Evolutionary conservation across 148 eudicot species (phyloP).

Genomic region (Rheum nobile): DNA sequence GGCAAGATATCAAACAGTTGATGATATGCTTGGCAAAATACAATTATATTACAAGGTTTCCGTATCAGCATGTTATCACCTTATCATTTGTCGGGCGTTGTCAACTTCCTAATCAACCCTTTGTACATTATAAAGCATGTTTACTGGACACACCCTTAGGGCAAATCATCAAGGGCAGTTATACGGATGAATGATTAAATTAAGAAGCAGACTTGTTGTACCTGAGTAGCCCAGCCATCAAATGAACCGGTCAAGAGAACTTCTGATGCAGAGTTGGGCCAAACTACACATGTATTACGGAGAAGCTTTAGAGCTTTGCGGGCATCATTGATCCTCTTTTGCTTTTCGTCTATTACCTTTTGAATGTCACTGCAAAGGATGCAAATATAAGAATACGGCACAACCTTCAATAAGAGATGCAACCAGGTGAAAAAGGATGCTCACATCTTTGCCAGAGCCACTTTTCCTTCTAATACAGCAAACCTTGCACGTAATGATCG

Average conservation of each 20-base stretch:
- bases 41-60: background rate
- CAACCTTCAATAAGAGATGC: background rate
- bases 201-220: conserved; percentile 7
- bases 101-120: background rate
- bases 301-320: conserved; percentile 54
- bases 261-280: conserved; percentile 86
- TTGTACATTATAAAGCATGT: background rate
- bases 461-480: conserved; percentile 76
- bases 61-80: too few relatives aligned
- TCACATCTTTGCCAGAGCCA: conserved; percentile 64
- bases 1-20: too few relatives aligned
- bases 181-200: background rate
- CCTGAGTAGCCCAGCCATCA: conserved; percentile 97
- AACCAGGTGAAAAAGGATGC: background rate
- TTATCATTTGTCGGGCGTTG: background rate
- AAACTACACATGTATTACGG: conserved; percentile 44
- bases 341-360: conserved; percentile 50
- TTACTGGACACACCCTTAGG: background rate
- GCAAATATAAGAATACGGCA: background rate
- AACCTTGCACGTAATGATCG: conserved; percentile 75
- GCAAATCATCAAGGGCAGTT: background rate
- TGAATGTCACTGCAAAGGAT: conserved; percentile 49
- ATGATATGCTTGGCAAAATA: too few relatives aligned
- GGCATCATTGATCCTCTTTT: conserved; percentile 45
- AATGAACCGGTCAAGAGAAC: conserved; percentile 77